These are phyloP conservation scores for Kodamaea restingae DNA, from an alignment of 805 yeast species.

Conservation along the genomic window DNA sequence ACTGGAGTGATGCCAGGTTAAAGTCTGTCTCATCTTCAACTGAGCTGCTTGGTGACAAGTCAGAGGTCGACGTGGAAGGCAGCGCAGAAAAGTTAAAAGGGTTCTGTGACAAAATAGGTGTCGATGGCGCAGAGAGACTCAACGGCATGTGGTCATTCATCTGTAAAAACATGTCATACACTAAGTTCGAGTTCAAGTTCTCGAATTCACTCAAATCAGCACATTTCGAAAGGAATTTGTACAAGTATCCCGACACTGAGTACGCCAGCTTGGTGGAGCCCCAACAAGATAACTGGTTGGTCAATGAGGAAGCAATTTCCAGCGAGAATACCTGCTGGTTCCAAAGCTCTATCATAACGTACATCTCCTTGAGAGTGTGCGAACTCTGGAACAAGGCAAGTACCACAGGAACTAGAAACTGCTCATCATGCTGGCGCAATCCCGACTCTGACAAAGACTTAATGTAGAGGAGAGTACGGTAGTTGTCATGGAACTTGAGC, in stretches of 20 bases:
- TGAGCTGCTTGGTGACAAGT: constrained; percentile 1
- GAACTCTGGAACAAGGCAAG: constrained; percentile 26
- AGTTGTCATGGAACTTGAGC: constrained; percentile 21
- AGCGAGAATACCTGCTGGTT: constrained; percentile 29
- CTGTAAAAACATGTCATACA: constrained; percentile 35
- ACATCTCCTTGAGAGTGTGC: constrained; percentile 24
- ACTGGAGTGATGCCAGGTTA: constrained; percentile 28
- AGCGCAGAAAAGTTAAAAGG: constrained; percentile 6
- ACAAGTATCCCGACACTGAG: constrained; percentile 17
- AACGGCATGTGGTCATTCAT: constrained; percentile 41
- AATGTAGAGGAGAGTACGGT: constrained; percentile 30
- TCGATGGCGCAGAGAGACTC: constrained; percentile 42
- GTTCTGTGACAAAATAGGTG: constrained; percentile 26
- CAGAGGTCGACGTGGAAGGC: constrained; percentile 4
- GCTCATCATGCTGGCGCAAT: constrained; percentile 36
- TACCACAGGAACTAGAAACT: constrained; percentile 35
- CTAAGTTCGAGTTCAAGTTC: constrained; percentile 23
- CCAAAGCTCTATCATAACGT: constrained; percentile 29
- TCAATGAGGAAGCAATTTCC: constrained; percentile 24
- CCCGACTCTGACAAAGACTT: constrained; percentile 37
- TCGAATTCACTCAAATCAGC: constrained; percentile 30
- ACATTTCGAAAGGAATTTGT: constrained; percentile 20
- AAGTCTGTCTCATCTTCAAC: constrained; percentile 7
- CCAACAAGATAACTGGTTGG: constrained; percentile 29
- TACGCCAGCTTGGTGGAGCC: constrained; percentile 13